Conservation (phyloP, 371 early-diverging fungal species). For the Mortierella sp. region DNA sequence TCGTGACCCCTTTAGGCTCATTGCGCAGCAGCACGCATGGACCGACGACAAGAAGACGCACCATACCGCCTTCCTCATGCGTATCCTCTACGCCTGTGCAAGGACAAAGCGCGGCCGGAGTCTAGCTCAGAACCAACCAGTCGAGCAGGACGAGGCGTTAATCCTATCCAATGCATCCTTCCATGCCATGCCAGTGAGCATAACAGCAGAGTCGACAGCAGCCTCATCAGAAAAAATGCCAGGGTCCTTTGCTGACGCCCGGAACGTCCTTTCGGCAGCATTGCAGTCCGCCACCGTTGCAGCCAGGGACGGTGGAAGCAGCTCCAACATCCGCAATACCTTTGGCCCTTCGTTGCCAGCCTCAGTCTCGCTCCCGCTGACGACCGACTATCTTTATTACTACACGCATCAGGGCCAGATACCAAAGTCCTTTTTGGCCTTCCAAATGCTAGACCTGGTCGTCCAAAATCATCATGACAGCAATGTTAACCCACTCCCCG, state of each 20-base stretch:
- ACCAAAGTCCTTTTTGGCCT: constrained; percentile 15
- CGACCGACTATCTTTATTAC: constrained; percentile 35
- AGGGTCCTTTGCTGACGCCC: too few species aligned
- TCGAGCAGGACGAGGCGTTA: neutral
- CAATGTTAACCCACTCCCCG: too few species aligned
- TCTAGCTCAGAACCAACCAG: neutral
- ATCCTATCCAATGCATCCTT: too few species aligned
- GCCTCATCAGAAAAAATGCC: too few species aligned
- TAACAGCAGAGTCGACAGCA: too few species aligned
- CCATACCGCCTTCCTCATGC: constrained; percentile 17
- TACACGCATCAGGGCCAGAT: constrained; percentile 29
- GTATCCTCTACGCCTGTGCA: constrained; percentile 23
- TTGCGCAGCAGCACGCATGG: constrained; percentile 10
- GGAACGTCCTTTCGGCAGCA: too few species aligned
- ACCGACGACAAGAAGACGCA: neutral
- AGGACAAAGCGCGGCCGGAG: constrained; percentile 1
- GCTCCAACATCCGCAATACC: too few species aligned
- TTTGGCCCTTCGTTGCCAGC: neutral
- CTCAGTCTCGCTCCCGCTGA: constrained; percentile 9
- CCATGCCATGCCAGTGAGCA: too few species aligned
- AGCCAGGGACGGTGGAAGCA: too few species aligned
- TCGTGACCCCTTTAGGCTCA: constrained; percentile 23
- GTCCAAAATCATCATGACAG: too few species aligned
- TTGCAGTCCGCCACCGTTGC: too few species aligned
- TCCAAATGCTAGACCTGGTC: constrained; percentile 8